Percentiles rank a stretch among this genome's conserved stretches.
Conservation (phyloP, 2,329 filamentous ascomycete species). For the Phaeosphaeriaceae sp. region DNA sequence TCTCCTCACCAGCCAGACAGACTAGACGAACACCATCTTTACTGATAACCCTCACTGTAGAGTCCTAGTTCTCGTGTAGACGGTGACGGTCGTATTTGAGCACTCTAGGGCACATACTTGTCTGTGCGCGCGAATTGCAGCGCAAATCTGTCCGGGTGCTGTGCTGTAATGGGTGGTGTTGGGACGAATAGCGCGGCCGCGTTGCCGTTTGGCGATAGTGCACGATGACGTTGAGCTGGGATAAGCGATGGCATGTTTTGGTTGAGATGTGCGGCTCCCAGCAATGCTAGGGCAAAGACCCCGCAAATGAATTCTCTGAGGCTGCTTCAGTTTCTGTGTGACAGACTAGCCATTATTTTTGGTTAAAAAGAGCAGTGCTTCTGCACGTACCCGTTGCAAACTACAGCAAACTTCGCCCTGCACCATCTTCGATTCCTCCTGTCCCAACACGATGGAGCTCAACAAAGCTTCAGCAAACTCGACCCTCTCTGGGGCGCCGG, state of each 20-base stretch:
- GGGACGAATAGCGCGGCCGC: constrained; percentile 31
- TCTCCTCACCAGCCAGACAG: constrained; percentile 1
- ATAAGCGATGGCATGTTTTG: constrained; percentile 33
- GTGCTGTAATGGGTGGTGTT: constrained; percentile 18
- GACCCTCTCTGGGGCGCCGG: constrained; percentile 53
- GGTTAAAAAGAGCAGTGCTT: constrained; percentile 9
- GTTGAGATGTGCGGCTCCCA: constrained; percentile 38
- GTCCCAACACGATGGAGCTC: constrained; percentile 43
- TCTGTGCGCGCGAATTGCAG: constrained; percentile 18
- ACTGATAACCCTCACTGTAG: no score
- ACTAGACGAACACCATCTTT: no score
- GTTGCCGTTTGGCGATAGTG: constrained; percentile 25
- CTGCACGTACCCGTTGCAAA: constrained; percentile 15
- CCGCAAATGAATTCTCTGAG: constrained; percentile 37
- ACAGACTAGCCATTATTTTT: constrained; percentile 14
- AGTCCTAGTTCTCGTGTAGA: not conserved
- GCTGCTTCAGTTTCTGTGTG: constrained; percentile 7
- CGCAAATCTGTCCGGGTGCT: constrained; percentile 26
- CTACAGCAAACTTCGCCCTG: constrained; percentile 21
- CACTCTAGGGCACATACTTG: not conserved
- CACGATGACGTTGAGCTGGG: constrained; percentile 42
- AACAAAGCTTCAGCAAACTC: constrained; percentile 56
- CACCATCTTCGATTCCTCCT: constrained; percentile 14
- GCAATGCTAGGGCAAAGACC: constrained; percentile 34
- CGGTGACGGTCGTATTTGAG: not conserved